Percentiles rank a stretch among this genome's conserved stretches.
Conservation (phyloP, 2,329 filamentous ascomycete genomes). For the Pestalotiopsis sp. region DNA sequence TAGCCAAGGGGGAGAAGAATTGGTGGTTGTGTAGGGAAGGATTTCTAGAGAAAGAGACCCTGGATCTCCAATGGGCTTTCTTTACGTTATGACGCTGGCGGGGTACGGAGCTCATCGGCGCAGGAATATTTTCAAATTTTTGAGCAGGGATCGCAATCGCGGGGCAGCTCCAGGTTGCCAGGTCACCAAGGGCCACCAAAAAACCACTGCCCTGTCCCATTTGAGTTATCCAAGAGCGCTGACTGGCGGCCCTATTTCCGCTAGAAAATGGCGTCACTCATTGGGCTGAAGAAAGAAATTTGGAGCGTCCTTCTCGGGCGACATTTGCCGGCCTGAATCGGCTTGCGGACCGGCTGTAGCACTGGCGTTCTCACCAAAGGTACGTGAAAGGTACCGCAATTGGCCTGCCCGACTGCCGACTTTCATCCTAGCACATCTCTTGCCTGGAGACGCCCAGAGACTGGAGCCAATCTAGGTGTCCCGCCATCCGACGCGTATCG, state of each 20-base stretch:
- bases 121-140: slow-evolving; percentile 7
- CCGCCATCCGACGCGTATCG: slow-evolving; percentile 1
- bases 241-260: neutral
- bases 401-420: neutral
- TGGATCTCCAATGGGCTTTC: neutral
- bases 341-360: neutral
- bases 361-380: neutral
- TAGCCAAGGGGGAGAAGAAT: neutral
- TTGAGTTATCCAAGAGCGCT: slow-evolving; percentile 2
- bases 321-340: neutral
- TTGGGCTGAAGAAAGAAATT: neutral
- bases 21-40: neutral
- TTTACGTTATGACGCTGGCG: slow-evolving; percentile 4
- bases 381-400: neutral
- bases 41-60: neutral
- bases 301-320: neutral
- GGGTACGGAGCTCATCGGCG: slow-evolving; percentile 9
- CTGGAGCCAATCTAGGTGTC: neutral
- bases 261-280: neutral
- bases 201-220: neutral
- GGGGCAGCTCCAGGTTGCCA: slow-evolving; percentile 11
- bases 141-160: slow-evolving; percentile 6
- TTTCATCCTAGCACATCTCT: neutral
- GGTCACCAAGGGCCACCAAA: no score
- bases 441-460: neutral